phyloP scores from a whole-genome alignment of 208 protist genomes.

The Trichomonas vaginalis region DNA sequence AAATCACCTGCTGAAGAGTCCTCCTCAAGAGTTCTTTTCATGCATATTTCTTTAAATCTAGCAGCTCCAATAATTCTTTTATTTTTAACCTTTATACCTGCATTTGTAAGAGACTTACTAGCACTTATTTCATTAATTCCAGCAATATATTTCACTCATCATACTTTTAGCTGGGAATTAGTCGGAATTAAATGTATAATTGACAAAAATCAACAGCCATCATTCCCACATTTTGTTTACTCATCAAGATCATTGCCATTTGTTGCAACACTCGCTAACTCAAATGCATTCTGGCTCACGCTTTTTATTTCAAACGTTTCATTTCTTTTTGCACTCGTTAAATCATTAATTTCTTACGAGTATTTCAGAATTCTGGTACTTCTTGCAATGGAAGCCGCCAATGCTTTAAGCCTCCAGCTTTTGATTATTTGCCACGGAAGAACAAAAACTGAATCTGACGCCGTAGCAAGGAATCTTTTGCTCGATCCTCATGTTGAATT shows the following conservation, averaged over 20 bases:
- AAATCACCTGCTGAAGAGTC: too few relatives aligned
- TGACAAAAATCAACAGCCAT: background rate
- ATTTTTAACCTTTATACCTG: background rate
- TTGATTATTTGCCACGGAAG: background rate
- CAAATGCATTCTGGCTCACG: background rate
- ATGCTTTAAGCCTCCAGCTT: background rate
- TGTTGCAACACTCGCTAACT: background rate
- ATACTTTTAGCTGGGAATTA: background rate
- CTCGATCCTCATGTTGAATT: background rate
- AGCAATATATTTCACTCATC: background rate
- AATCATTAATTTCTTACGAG: background rate
- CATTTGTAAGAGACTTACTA: background rate
- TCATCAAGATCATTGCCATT: background rate
- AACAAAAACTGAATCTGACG: background rate
- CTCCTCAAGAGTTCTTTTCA: too few relatives aligned
- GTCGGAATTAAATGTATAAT: background rate
- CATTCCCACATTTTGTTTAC: background rate
- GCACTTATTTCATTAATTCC: background rate
- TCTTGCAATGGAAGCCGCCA: background rate
- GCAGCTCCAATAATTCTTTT: too few relatives aligned
- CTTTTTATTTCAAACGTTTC: background rate
- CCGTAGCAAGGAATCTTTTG: background rate
- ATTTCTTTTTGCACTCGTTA: background rate
- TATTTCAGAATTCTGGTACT: background rate
- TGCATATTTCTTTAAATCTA: too few relatives aligned